phyloP scores from a whole-genome alignment of 208 protist species.

The Trypanosomatidae sp. region DNA sequence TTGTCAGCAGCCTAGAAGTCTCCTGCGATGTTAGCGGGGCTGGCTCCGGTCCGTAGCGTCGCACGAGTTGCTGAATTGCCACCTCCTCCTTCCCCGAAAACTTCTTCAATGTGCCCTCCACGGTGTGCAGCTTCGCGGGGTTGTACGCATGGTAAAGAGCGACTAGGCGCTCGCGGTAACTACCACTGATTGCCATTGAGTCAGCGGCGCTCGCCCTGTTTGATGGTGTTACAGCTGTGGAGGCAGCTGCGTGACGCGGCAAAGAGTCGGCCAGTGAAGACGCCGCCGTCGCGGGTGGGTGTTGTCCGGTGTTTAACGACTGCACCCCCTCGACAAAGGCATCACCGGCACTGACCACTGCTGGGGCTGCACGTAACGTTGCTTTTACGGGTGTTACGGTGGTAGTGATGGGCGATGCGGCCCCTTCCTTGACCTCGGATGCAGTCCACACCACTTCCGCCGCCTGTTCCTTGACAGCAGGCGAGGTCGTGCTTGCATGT shows the following conservation, averaged over 20 bases:
- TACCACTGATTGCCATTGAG: not conserved
- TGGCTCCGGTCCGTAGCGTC: constrained; percentile 60
- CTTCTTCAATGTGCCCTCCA: constrained; percentile 44
- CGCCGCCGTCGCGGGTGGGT: not conserved
- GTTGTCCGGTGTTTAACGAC: too few relatives aligned
- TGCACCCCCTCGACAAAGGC: not conserved
- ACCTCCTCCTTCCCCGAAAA: constrained; percentile 57
- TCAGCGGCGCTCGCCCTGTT: not conserved
- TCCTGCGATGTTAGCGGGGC: constrained; percentile 9
- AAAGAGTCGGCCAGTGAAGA: not conserved
- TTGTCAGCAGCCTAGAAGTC: constrained; percentile 7
- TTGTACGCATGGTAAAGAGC: constrained; percentile 55
- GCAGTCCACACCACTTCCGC: not conserved
- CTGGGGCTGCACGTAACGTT: not conserved
- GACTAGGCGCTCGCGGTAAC: constrained; percentile 50
- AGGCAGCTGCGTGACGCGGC: not conserved
- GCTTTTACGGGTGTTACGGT: not conserved
- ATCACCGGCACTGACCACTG: not conserved
- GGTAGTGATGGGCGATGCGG: not conserved
- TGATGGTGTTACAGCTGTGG: not conserved
- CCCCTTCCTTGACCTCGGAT: not conserved
- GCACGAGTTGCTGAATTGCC: constrained; percentile 44
- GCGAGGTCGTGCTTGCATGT: not conserved
- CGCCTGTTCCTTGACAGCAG: not conserved
- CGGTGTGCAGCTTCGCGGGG: constrained; percentile 43